phyloP scores from a whole-genome alignment of 2,329 filamentous ascomycete species.

The Rhinocladiella similis region DNA sequence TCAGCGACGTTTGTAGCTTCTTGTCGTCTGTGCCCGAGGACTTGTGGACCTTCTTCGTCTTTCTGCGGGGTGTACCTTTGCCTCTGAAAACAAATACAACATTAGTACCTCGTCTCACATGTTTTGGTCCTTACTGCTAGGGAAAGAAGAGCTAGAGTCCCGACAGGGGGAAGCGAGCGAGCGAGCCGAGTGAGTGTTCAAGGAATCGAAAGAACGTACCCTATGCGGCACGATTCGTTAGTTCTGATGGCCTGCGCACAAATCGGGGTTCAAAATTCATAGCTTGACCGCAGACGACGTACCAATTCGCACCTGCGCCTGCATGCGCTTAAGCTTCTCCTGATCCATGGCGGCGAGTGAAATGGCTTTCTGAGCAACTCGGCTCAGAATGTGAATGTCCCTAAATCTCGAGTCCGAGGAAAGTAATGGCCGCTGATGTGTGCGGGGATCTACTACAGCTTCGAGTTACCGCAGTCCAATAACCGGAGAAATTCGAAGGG shows the following conservation, averaged over 20 bases:
- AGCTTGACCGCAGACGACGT: conserved; percentile 47
- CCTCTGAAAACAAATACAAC: conserved; percentile 58
- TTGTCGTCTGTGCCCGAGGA: conserved; percentile 95
- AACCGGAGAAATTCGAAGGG: no score
- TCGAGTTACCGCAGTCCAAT: background rate
- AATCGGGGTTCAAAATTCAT: background rate
- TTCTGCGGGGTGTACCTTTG: conserved; percentile 96
- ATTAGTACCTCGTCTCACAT: background rate
- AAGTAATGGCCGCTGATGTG: background rate
- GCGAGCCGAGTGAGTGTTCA: no score
- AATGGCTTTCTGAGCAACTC: background rate
- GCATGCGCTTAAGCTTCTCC: conserved; percentile 66
- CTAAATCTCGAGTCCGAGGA: background rate
- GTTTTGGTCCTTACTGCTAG: background rate
- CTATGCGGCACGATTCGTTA: conserved; percentile 5
- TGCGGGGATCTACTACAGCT: background rate
- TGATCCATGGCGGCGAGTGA: conserved; percentile 58
- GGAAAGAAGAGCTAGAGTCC: background rate
- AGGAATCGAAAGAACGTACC: background rate
- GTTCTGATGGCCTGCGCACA: background rate
- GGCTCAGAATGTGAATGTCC: conserved; percentile 2
- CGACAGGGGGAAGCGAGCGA: conserved; percentile 32
- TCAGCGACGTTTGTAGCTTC: conserved; percentile 95
- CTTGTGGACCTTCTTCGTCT: conserved; percentile 97
- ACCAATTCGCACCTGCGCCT: conserved; percentile 70